These are phyloP conservation scores for Purpureocillium lavendulum DNA, from an alignment of 2,329 filamentous ascomycete genomes.

Conservation along the genomic window DNA sequence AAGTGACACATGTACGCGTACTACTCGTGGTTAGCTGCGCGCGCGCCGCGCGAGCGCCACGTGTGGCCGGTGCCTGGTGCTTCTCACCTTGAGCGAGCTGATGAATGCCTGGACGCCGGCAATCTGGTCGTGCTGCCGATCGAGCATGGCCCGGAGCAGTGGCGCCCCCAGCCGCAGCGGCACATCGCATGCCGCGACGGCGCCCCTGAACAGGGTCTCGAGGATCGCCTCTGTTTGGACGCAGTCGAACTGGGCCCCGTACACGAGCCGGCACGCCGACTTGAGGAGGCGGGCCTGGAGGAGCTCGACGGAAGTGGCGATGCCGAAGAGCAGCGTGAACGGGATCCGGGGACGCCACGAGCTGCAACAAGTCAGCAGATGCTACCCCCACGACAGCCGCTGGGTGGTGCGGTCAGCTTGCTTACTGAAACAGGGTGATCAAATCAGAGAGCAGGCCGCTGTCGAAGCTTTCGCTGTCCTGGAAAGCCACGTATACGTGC, in stretches of 20 bases:
- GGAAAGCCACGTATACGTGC: constrained; percentile 63
- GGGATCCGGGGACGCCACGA: constrained; percentile 68
- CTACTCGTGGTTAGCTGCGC: constrained; percentile 26
- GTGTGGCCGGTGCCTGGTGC: neutral
- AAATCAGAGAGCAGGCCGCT: constrained; percentile 62
- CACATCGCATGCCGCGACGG: constrained; percentile 49
- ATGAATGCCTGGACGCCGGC: constrained; percentile 67
- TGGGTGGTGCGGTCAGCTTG: constrained; percentile 5
- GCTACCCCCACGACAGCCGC: neutral
- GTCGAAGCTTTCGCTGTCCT: constrained; percentile 79
- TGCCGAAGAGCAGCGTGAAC: constrained; percentile 68
- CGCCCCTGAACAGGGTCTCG: constrained; percentile 61
- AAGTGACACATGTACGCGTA: constrained; percentile 85
- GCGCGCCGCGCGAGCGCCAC: neutral
- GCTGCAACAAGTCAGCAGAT: constrained; percentile 23
- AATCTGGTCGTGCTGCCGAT: constrained; percentile 68
- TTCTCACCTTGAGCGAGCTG: constrained; percentile 55
- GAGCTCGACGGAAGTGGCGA: constrained; percentile 74
- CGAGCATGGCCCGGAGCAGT: constrained; percentile 55
- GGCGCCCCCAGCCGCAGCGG: constrained; percentile 55
- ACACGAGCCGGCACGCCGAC: constrained; percentile 56
- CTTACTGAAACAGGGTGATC: constrained; percentile 59
- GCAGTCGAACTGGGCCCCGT: constrained; percentile 69
- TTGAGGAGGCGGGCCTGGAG: constrained; percentile 68
- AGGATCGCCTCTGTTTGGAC: constrained; percentile 64